phyloP scores from a whole-genome alignment of 352 stramenopile genomes.

The Phytophthora sp. region DNA sequence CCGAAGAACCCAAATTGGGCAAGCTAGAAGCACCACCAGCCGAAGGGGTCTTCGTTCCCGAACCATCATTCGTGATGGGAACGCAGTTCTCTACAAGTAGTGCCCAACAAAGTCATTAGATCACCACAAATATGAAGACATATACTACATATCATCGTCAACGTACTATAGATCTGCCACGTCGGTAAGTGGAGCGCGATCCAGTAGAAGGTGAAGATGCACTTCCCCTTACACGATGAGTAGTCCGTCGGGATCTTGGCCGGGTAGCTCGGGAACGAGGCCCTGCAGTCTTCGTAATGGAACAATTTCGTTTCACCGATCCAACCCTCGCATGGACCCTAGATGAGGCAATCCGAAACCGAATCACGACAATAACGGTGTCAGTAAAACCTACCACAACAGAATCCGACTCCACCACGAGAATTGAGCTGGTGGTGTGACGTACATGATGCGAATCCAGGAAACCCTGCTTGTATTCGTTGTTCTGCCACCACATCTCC shows the following conservation, averaged over 20 bases:
- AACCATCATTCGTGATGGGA: constrained; percentile 29
- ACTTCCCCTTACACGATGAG: constrained; percentile 52
- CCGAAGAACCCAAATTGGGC: too few relatives aligned
- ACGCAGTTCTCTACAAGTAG: constrained; percentile 41
- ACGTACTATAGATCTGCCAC: constrained; percentile 59
- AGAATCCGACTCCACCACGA: too few relatives aligned
- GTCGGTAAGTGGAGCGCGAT: constrained; percentile 42
- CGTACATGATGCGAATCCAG: constrained; percentile 44
- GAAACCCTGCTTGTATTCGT: constrained; percentile 50
- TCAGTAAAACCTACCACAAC: too few relatives aligned
- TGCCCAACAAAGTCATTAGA: neutral
- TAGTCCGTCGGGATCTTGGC: constrained; percentile 59
- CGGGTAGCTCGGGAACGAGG: constrained; percentile 43
- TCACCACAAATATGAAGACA: neutral
- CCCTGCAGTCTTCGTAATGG: constrained; percentile 54
- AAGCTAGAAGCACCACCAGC: too few relatives aligned
- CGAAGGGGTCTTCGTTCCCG: too few relatives aligned
- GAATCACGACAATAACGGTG: too few relatives aligned
- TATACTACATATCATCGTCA: neutral
- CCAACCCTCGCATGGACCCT: constrained; percentile 60
- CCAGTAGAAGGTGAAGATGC: constrained; percentile 62
- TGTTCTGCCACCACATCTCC: constrained; percentile 46
- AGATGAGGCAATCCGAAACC: too few relatives aligned
- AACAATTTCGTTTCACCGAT: constrained; percentile 53
- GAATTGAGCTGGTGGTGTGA: too few relatives aligned